phyloP scores from a whole-genome alignment of 2,329 filamentous ascomycete species.

The Aureobasidium sp. region DNA sequence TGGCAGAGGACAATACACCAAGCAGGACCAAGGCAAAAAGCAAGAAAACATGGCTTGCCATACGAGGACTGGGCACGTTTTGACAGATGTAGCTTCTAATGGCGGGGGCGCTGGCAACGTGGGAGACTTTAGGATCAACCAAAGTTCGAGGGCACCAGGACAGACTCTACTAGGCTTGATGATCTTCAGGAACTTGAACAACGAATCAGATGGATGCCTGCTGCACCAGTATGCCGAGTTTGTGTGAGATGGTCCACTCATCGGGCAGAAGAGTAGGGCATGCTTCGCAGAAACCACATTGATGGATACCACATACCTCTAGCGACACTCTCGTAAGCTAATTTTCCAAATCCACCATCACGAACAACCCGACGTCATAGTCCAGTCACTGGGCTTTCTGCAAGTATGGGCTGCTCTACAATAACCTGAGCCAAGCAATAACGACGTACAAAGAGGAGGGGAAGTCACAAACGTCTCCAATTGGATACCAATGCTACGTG shows the following conservation, averaged over 20 bases:
- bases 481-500: background rate
- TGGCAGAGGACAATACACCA: background rate
- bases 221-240: background rate
- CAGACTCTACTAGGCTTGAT: background rate
- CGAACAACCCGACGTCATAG: background rate
- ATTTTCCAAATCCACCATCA: background rate
- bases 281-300: background rate
- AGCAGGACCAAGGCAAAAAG: background rate
- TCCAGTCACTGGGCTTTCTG: background rate
- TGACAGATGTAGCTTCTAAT: constrained; percentile 6
- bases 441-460: background rate
- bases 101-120: background rate
- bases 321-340: background rate
- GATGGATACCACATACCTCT: background rate
- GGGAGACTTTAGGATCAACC: constrained; percentile 1
- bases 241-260: background rate
- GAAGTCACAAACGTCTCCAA: background rate
- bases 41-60: background rate
- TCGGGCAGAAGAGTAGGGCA: background rate
- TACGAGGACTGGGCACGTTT: background rate
- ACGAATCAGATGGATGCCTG: background rate
- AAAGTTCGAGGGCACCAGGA: background rate
- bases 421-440: background rate
- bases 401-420: background rate
- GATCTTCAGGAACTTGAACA: background rate